Evolutionary conservation across 1,284 basidiomycete genomes (phyloP), one percentile per base, ranked within the genome.

Genomic region (Boletellus sp.): DNA sequence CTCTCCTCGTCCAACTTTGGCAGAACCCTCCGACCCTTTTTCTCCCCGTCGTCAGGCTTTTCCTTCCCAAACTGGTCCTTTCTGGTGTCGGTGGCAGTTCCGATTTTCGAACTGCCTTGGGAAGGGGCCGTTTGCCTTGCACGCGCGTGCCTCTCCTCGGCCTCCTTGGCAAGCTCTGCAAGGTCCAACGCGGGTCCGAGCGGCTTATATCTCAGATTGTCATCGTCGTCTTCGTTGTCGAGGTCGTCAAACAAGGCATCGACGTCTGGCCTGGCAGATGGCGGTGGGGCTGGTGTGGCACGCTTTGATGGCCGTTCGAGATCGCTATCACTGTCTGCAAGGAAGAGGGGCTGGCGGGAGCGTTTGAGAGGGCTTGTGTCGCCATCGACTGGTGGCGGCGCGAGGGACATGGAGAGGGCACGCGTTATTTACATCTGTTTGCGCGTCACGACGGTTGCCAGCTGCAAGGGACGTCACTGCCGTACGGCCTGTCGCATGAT

Each of bases 1-100:
- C 78, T 75, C 52, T 78, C 79, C 53, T 88, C 86, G 62, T 94
- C 85, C 47, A 94, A 62, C 59, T 78, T 82, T 14, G 78, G 69
- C 8, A 79, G 60, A 36, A 73, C 76, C 53, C 75, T 75, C 57
- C 75, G 73, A 55, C 76, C 73, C 56, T 74, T 77, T 54, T 66
- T 70, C 40, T 63, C 69, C 41, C 53, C 64, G 20, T 61, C 65
- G 6, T 51, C 66, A n/a, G 36, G 35, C 62, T 72, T 49, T 61
- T 67, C 36, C 50, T 61, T 42, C 37, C 50, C 37, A 26, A 23
- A 20, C 17, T 20, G 23, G 22, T 45, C 63, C 26, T 45, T 60
- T 7, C 52, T 58, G 14, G 58, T 47, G 8, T 44, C 47, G 19
- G 25, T 34, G 26, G 26, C 7, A 21, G 53, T 55, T 30, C 73